A percentile compares a stretch with the other conserved stretches of the same genome.
Evolutionary conservation across 1,284 basidiomycete genomes (phyloP).

Genomic region (Marasmius fiardii): DNA sequence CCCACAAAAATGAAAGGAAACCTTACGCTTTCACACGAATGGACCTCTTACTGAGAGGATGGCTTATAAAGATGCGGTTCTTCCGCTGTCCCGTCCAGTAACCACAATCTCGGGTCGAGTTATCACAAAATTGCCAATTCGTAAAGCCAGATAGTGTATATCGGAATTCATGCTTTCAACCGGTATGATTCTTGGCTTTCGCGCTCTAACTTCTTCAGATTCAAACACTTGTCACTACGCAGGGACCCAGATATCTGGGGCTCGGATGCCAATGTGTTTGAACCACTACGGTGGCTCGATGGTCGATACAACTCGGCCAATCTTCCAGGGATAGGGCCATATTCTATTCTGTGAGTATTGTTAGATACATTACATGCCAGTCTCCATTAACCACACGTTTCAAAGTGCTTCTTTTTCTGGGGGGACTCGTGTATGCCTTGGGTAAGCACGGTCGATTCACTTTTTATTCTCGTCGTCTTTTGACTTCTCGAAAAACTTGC

Average conservation of each 20-base stretch:
- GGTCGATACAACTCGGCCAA: neutral
- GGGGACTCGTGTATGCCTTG: slow-evolving; percentile 4
- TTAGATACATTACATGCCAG: too few relatives aligned
- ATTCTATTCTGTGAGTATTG: slow-evolving; percentile 2
- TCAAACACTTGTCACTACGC: neutral
- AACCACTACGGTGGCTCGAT: slow-evolving; percentile 10
- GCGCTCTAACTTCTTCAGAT: neutral
- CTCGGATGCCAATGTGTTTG: slow-evolving; percentile 7
- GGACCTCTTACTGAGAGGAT: slow-evolving; percentile 10
- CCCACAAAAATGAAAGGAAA: slow-evolving; percentile 13
- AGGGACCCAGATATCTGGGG: slow-evolving; percentile 10
- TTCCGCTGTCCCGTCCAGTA: slow-evolving; percentile 11
- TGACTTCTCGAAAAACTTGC: neutral
- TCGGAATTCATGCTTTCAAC: slow-evolving; percentile 4
- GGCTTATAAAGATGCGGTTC: slow-evolving; percentile 4
- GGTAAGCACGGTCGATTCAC: neutral
- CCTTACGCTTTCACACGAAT: slow-evolving; percentile 8
- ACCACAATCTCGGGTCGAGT: slow-evolving; percentile 1
- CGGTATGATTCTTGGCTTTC: neutral
- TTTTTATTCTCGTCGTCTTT: neutral
- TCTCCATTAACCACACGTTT: neutral
- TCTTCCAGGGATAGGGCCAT: slow-evolving; percentile 2
- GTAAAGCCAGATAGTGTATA: slow-evolving; percentile 7
- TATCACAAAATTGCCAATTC: neutral
- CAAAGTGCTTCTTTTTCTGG: slow-evolving; percentile 8